Base-by-base conservation (phyloP, 257 asterid species). In the Jacaranda copaia region DNA sequence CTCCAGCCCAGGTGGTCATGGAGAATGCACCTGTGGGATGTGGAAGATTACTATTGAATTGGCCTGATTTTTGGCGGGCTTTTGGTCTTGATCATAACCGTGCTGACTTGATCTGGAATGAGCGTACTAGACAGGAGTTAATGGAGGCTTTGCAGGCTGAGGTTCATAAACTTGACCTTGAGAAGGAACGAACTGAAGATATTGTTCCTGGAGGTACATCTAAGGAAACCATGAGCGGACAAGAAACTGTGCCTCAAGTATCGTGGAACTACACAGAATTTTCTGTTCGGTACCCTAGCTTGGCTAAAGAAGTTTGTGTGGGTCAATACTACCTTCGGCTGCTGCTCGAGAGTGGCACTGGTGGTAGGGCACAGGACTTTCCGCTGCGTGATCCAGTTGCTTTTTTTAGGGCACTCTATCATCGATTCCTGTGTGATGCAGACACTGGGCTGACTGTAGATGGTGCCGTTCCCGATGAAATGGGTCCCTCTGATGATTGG, bases 401-500 rank as follows among this genome's bases (percentile, higher is more conserved):
- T 79, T 96, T 96, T 85, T 91, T 89, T 78, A 89, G 99, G 86
- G 98, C 99, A 74, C 97, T 96, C 70, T 96, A 96, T 85, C 98
- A 93, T 73, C 92, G 97, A 32, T 93, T 93, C 87, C 88, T 93
- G 81, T 93, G 97, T 83, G 98, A 96, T 88, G 97, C 99, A 42
- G 98, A 93, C 87, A 96, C 93, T 71, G 99, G 99, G 76, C 89
- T 93, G 74, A 93, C 99, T 42, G 96, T 93, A 51, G 98, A 91
- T 87, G 99, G 99, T 13, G 93, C 97, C 58, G 84, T 96, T 77
- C 98, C 98, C 66, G 99, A 96, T 89, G 97, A 96, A 83, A 87
- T 96, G 94, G 99, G 99, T 12, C 89, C 97, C 59, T 89, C 98
- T 69, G 98, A 91, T 84, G 97, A 96, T 87, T 96, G 99, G 99